These are phyloP conservation scores for Physocladia obscura DNA, from an alignment of 192 early-diverging fungal genomes.

Conservation along the genomic window DNA sequence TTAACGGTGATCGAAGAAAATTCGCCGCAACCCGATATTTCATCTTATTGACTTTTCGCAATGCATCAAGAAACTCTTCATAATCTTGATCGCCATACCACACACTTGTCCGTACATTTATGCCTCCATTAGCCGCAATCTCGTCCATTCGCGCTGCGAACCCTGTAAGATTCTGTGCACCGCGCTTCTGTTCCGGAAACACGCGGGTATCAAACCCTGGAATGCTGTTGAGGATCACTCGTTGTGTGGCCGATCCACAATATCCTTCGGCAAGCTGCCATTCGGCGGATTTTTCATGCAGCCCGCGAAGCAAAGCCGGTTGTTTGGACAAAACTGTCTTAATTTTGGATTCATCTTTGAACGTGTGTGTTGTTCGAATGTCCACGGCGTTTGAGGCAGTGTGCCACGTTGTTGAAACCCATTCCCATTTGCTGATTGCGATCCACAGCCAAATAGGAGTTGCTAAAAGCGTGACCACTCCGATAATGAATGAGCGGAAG, in stretches of 20 bases:
- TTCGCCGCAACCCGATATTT: not conserved
- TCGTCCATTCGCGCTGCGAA: not conserved
- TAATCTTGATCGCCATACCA: not conserved
- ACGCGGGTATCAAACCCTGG: not conserved
- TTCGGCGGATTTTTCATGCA: not conserved
- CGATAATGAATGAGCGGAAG: not conserved
- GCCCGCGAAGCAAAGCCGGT: not conserved
- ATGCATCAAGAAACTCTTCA: not conserved
- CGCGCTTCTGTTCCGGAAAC: not conserved
- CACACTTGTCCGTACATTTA: not conserved
- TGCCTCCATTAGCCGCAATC: not conserved
- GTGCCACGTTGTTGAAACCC: not conserved
- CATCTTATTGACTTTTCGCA: not conserved
- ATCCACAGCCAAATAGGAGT: not conserved
- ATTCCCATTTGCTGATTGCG: not conserved
- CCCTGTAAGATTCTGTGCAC: not conserved
- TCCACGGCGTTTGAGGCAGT: too few species aligned
- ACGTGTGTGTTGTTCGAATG: not conserved
- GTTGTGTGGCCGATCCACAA: not conserved
- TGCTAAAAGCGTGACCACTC: not conserved
- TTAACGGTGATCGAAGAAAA: not conserved
- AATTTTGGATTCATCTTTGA: not conserved
- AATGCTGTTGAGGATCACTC: constrained; percentile 2
- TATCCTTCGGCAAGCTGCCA: not conserved
- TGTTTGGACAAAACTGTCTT: not conserved